Conservation (phyloP, 257 asterid genomes). For the Asclepias syriaca region DNA sequence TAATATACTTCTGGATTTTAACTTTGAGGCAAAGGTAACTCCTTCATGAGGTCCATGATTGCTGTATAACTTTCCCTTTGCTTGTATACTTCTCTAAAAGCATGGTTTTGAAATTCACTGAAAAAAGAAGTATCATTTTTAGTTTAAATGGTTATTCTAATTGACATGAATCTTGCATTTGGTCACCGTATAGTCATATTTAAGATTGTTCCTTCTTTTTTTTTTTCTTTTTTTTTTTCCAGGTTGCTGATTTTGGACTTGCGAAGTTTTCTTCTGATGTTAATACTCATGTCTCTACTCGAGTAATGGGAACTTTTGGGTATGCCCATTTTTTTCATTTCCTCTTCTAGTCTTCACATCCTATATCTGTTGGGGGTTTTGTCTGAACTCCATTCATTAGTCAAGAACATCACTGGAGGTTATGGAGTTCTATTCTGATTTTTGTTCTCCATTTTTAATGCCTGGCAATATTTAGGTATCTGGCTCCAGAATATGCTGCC, state of each 20-base stretch:
- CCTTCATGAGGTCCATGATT: not conserved
- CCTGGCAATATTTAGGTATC: conserved; percentile 43
- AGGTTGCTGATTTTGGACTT: conserved; percentile 98
- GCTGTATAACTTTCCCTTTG: not conserved
- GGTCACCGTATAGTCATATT: not conserved
- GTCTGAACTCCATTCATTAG: not conserved
- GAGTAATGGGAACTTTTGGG: conserved; percentile 99
- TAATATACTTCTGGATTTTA: conserved; percentile 76
- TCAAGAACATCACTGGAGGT: not conserved
- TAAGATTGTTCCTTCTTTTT: conserved; percentile 2
- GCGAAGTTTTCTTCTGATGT: conserved; percentile 65
- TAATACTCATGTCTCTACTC: conserved; percentile 83
- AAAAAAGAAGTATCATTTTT: not conserved
- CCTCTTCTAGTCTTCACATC: not conserved
- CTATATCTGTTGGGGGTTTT: not conserved
- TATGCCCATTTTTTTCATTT: conserved; percentile 19
- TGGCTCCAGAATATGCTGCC: conserved; percentile 98
- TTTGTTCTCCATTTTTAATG: not conserved
- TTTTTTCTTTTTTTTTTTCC: conserved; percentile 26
- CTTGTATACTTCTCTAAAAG: not conserved
- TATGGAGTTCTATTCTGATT: not conserved
- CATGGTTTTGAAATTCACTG: not conserved
- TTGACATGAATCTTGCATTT: not conserved
- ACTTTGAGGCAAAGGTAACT: conserved; percentile 80
- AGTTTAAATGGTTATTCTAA: not conserved